Conservation (phyloP, 2,329 filamentous ascomycete species). For the Laburnicola sp. region DNA sequence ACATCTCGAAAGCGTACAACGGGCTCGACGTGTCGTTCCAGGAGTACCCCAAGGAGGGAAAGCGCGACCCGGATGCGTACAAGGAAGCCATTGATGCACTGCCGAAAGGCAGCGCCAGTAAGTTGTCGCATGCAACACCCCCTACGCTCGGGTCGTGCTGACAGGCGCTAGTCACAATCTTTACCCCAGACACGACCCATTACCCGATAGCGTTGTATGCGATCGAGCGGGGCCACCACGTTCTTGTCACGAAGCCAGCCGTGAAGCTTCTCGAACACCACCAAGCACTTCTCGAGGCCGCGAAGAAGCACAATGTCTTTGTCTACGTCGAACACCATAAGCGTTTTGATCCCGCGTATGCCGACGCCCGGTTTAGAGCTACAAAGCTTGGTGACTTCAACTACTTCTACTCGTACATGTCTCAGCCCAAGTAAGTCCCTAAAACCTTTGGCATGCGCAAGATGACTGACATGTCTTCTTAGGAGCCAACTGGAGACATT, state of each 20-base stretch:
- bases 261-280: constrained; percentile 84
- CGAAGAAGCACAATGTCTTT: constrained; percentile 75
- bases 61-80: constrained; percentile 78
- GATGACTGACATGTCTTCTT: constrained; percentile 65
- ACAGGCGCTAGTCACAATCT: constrained; percentile 70
- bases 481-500: constrained; percentile 93
- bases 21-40: constrained; percentile 82
- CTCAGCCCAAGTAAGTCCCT: constrained; percentile 57
- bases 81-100: constrained; percentile 85
- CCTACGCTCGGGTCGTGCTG: neutral
- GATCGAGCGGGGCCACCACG: constrained; percentile 83
- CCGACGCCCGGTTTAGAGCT: constrained; percentile 79
- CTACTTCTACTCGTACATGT: constrained; percentile 98
- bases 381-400: constrained; percentile 87
- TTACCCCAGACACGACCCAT: constrained; percentile 92
- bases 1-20: constrained; percentile 88
- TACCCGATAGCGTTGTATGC: constrained; percentile 91
- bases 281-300: constrained; percentile 71
- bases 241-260: constrained; percentile 91
- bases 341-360: constrained; percentile 90
- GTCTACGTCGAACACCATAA: constrained; percentile 97
- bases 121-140: constrained; percentile 16
- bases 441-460: constrained; percentile 44
- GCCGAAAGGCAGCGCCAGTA: constrained; percentile 73
- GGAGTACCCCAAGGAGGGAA: constrained; percentile 76